phyloP scores from a whole-genome alignment of 345 rosid genomes.

The Cochlearia excelsa region DNA sequence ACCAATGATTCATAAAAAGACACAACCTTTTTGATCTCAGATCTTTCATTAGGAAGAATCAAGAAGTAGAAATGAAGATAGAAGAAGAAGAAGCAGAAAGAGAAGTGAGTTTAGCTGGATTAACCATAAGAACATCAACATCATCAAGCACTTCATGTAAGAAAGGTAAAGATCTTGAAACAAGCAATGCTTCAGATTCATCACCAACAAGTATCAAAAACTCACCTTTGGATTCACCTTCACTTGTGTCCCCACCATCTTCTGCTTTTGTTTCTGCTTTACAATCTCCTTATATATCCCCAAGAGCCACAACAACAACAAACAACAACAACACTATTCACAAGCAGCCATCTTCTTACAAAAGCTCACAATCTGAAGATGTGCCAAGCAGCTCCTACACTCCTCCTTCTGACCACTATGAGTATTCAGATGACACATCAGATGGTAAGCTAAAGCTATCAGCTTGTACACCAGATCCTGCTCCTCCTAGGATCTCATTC shows the following conservation, averaged over 20 bases:
- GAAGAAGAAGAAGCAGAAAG: conserved; percentile 40
- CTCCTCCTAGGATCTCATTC: conserved; percentile 71
- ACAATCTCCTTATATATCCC: conserved; percentile 92
- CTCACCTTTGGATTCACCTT: conserved; percentile 72
- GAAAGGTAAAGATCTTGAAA: conserved; percentile 38
- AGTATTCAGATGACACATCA: conserved; percentile 65
- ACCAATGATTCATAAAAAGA: conserved; percentile 29
- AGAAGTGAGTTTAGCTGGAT: conserved; percentile 44
- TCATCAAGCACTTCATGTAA: conserved; percentile 40
- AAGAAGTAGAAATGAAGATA: conserved; percentile 10
- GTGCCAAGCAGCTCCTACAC: conserved; percentile 91
- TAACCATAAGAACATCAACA: conserved; percentile 56
- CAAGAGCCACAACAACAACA: conserved; percentile 48
- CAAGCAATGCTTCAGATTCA: conserved; percentile 40
- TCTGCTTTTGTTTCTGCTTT: conserved; percentile 93
- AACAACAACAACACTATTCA: conserved; percentile 29
- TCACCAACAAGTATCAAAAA: conserved; percentile 42
- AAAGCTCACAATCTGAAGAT: conserved; percentile 66
- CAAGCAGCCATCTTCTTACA: conserved; percentile 46
- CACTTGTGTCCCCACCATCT: conserved; percentile 81
- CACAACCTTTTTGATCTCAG: conserved; percentile 26
- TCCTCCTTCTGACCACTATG: conserved; percentile 81
- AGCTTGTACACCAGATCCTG: conserved; percentile 58
- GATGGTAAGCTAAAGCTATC: conserved; percentile 57
- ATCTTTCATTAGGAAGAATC: conserved; percentile 20